Evolutionary conservation across 2,329 filamentous ascomycete genomes (phyloP), one percentile per base, ranked within the genome.

Genomic region (Metarhizium brunneum): DNA sequence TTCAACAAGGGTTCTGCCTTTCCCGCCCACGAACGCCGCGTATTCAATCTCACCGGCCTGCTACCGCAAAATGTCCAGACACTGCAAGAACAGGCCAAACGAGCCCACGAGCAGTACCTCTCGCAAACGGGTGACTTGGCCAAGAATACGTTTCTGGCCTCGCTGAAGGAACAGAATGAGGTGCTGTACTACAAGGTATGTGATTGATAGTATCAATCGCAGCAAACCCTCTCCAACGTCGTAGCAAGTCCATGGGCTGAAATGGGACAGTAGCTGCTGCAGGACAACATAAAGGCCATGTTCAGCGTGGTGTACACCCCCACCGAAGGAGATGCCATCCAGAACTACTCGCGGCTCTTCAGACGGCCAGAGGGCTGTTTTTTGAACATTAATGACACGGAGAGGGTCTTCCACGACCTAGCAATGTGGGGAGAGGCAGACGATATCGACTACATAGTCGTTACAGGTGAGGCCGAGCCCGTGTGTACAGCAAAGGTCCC

Each of bases 301-400:
- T 92, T 95, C 65, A 84, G 86, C 45, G 76, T 95, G n/a, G 88
- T 95, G 32, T 96, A 95, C 66, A 95, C 91, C 0, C 91, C 91
- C 0, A 95, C 91, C 0, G 90, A 95, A 71, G 90, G 88, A 8
- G 89, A 95, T 45, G 91, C 91, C 0, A 95, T 95, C 52, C 83
- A 89, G 61, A 88, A 92, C 60, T 95, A 89, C 66, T 94, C 89
- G 0, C 74, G 85, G 0, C 68, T 94, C 0, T 95, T 95, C 64
- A 76, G 91, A 11, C 77, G 82, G 18, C 88, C 90, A 0, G 87
- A 92, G 61, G 91, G 91, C 0, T 90, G 88, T 62, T 95, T 90
- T 61, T 70, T 95, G 52, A 90, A 87, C 62, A 87, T 95, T 50
- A 75, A 83, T 18, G 82, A 91, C 54, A 70, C 80, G 5, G 83